A percentile compares a stretch with the other conserved stretches of the same genome.
phyloP scores from a whole-genome alignment of 2,329 filamentous ascomycete species.

The Karstenula rhodostoma region DNA sequence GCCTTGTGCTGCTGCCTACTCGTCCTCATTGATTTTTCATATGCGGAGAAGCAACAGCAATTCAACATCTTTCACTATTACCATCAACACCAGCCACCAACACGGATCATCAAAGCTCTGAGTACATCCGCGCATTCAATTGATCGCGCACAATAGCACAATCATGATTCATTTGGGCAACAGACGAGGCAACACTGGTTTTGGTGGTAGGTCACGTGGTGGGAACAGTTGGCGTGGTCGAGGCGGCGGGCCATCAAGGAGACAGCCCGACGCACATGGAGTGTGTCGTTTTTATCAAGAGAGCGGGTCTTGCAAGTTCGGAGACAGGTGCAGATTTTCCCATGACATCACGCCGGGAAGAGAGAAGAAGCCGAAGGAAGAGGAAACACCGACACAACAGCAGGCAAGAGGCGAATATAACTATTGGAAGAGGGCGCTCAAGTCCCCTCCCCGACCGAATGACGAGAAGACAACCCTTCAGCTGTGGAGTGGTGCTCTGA shows the following conservation, averaged over 20 bases:
- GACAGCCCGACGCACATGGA: not conserved
- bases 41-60: not conserved
- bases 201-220: constrained; percentile 1
- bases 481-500: constrained; percentile 37
- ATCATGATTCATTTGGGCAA: not conserved
- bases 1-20: not conserved
- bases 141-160: not conserved
- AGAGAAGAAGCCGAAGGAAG: constrained; percentile 4
- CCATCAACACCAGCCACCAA: not conserved
- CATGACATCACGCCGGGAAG: constrained; percentile 12
- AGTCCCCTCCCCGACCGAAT: constrained; percentile 22
- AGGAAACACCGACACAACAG: constrained; percentile 34
- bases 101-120: not conserved
- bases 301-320: not conserved
- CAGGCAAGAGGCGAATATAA: constrained; percentile 34
- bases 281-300: not conserved
- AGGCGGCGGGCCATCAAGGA: not conserved
- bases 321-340: constrained; percentile 21
- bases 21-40: not conserved
- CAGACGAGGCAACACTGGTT: not conserved
- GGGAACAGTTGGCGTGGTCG: constrained; percentile 11
- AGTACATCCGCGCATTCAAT: not conserved
- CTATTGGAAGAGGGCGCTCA: constrained; percentile 39
- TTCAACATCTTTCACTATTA: not conserved
- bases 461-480: not conserved